Base-by-base conservation (phyloP, 1,139 yeast genomes). In the Yamadazyma buinensis region DNA sequence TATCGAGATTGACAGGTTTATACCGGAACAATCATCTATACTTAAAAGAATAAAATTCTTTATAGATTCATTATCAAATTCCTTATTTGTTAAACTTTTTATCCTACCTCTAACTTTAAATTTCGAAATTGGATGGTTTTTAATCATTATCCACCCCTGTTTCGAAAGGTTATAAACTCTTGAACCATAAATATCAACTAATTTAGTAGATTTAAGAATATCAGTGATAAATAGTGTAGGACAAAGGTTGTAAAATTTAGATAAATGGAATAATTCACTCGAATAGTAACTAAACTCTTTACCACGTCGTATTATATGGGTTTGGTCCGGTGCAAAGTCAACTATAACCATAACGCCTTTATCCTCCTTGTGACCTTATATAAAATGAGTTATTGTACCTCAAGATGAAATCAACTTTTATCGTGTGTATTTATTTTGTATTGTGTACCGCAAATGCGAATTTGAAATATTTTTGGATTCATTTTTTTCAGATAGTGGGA, bases 1-100 rank as follows among this genome's bases (percentile, higher is more conserved):
- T 1, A 43, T 46, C 7, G 28, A 26, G 11, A 51, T 36, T 2
- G 32, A 32, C 47, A 49, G 52, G 6, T 32, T 17, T 5, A 18
- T 26, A 10, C 49, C 46, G 1, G 56, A 50, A 23, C 33, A 39
- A 35, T 51, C 56, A 30, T 51, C 55, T 1, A 51, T 15, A 10
- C 32, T 39, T 12, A 50, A 20, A 11, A 42, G n/a, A 4, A 43
- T 34, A 27, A 34, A 43, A 23, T 36, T 39, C 12, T 26, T 29
- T 9, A 13, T 4, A 5, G 23, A 8, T n/a, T 27, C 15, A 18
- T 33, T 25, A 13, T 33, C 40, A 13, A 28, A 32, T 19, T 38
- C 47, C 19, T 37, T 45, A 17, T 24, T 32, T 9, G 19, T 17
- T 14, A 41, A 44, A 1, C 44, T 44, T 12, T 42, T 35, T 3